Base-by-base conservation (phyloP, 352 stramenopile genomes). In the Globisporangium perplexum region DNA sequence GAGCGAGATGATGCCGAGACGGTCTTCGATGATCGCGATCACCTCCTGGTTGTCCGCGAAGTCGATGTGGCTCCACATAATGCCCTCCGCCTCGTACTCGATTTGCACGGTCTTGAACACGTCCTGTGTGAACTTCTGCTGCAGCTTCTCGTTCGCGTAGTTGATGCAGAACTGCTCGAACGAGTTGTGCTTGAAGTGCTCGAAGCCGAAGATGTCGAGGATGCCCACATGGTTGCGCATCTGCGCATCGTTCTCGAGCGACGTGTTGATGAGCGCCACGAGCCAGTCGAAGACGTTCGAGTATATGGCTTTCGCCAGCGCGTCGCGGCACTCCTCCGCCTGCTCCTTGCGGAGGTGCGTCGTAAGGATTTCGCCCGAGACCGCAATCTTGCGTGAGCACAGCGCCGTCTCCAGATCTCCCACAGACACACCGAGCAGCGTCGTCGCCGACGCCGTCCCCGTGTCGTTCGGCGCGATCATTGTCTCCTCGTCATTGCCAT, bases 181-280 rank as follows among this genome's bases (percentile, higher is more conserved):
- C 51, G 87, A 95, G 71, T 97, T 97, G 71, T 93, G 83, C 59
- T 96, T 95, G 74, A 99, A 99, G 66, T 96, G 96, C 75, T 99
- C 96, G 63, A 99, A 99, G 47, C 96, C 96, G 63, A 99, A 99
- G 63, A 99, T 99, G 87, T 99, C 96, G 50, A 99, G 74, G 45
- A 99, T 92, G 47, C 96, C 96, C 38, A 98, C 93, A 41, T 91
- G 77, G 57, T 93, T 86, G 49, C 74, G 44, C 77, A 89, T 93
- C 57, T 88, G 72, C n/a, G 62, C 63, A 56, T 93, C 84, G 44
- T 92, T 72, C 22, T 75, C 68, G 28, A 94, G 69, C 47, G 87
- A 97, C 35, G 69, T 57, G 72, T 98, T 98, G 63, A 98, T 98
- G 36, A 75, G 65, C 26, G 57, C 38, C 5, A 98, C 93, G 57